Base-by-base conservation (phyloP, 257 asterid genomes). In the Plantago major region DNA sequence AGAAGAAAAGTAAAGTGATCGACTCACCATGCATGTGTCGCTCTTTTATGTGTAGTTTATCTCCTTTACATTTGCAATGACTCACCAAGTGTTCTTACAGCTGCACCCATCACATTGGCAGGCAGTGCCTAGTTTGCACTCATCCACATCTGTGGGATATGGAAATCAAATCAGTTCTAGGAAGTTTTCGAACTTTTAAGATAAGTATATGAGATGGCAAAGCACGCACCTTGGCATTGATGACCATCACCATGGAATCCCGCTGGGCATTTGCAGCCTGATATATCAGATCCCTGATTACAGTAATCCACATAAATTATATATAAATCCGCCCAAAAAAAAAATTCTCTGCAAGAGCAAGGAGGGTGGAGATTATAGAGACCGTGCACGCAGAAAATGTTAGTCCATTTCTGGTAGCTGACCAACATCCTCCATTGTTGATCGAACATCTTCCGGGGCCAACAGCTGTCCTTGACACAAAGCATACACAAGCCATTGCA, bases 401-500 rank as follows among this genome's bases (percentile, higher is more conserved):
- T 30, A 16, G 57, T 45, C 95, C 90, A 11, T 86, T 69, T 73
- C 19, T 77, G 52, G 78, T 62, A 14, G 76, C 86, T 5, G 90
- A 74, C 98, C 98, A 91, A 80, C 95, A 88, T 13, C 90, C 96
- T 53, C 98, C 98, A 14, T 86, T 71, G 68, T 88, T 73, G 18
- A 82, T 57, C 11, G 70, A 63, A 73, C 98, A 91, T 79, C 98
- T 82, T 75, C 98, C 96, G 5, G 95, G 89, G 61, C 98, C 98
- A 55, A 88, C 71, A 58, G 87, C 98, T 91, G 90, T 55, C 14
- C 62, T 65, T 46, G 51, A n/a, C 60, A 49, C 16, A 62, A 43
- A 51, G 17, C 13, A n/a, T 5, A 1, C 42, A 46, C 15, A 26
- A 22, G 17, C 50, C 28, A 16, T 8, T n/a, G 26, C 1, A 22